phyloP scores from a whole-genome alignment of 2,329 filamentous ascomycete genomes.

The Fusarium pseudonygamai region DNA sequence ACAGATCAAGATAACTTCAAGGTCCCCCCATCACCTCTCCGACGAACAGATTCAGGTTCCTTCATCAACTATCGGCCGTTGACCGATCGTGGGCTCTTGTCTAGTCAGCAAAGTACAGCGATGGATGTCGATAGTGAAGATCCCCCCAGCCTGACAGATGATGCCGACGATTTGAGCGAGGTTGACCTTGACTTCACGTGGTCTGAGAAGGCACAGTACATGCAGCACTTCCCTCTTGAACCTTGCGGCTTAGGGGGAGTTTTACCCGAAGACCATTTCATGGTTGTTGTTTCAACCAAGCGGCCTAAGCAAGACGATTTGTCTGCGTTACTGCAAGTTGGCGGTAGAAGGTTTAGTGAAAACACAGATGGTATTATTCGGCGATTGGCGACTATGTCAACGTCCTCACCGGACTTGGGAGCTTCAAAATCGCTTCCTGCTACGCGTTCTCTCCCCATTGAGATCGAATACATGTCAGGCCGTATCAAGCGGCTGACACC shows the following conservation, averaged over 20 bases:
- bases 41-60: slow-evolving; percentile 62
- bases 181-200: slow-evolving; percentile 58
- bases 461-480: slow-evolving; percentile 58
- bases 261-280: slow-evolving; percentile 71
- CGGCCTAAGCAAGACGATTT: slow-evolving; percentile 48
- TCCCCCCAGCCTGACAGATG: slow-evolving; percentile 48
- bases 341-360: slow-evolving; percentile 38
- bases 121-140: slow-evolving; percentile 45
- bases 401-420: slow-evolving; percentile 47
- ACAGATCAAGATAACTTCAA: slow-evolving; percentile 28
- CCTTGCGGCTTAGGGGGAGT: slow-evolving; percentile 69
- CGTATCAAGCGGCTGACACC: slow-evolving; percentile 57
- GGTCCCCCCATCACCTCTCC: slow-evolving; percentile 41
- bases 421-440: neutral
- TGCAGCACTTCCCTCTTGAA: slow-evolving; percentile 56
- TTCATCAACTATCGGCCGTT: slow-evolving; percentile 60
- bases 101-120: slow-evolving; percentile 26
- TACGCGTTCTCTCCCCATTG: slow-evolving; percentile 36
- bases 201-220: slow-evolving; percentile 55
- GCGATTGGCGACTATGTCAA: slow-evolving; percentile 55
- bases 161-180: slow-evolving; percentile 50
- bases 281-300: slow-evolving; percentile 63
- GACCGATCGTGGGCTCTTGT: slow-evolving; percentile 49
- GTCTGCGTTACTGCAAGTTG: neutral
- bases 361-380: slow-evolving; percentile 53